phyloP scores from a whole-genome alignment of 768 basidiomycete species.

The Mycena polygramma region DNA sequence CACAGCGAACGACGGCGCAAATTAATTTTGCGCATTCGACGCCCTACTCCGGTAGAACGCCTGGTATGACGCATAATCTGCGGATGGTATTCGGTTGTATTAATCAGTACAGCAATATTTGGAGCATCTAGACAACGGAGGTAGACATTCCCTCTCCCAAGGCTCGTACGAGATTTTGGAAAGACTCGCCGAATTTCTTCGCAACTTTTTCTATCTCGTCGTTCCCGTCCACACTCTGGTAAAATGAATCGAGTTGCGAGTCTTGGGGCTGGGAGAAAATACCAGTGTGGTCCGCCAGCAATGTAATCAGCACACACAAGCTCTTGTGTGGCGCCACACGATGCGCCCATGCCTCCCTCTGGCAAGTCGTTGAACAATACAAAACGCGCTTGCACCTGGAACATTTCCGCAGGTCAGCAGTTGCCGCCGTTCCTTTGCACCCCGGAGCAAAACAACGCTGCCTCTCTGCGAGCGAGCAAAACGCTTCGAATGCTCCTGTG shows the following conservation, averaged over 20 bases:
- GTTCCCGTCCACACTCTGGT: constrained; percentile 3
- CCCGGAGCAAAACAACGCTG: constrained; percentile 6
- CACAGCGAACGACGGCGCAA: no score
- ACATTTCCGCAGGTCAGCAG: not conserved
- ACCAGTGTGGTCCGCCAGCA: not conserved
- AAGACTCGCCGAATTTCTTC: not conserved
- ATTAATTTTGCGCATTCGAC: no score
- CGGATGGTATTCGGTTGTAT: not conserved
- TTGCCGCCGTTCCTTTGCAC: not conserved
- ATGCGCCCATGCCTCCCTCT: not conserved
- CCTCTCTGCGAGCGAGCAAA: constrained; percentile 3
- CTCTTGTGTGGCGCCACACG: not conserved
- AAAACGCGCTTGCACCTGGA: constrained; percentile 1
- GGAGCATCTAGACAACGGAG: not conserved
- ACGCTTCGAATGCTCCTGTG: not conserved
- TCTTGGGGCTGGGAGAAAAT: not conserved
- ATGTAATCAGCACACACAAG: not conserved
- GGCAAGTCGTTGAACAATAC: constrained; percentile 6
- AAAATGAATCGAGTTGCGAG: constrained; percentile 1
- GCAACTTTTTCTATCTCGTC: constrained; percentile 5
- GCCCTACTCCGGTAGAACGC: no score
- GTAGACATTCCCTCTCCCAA: not conserved
- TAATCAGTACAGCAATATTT: not conserved
- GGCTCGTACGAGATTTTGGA: not conserved
- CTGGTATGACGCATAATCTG: no score